A percentile compares a stretch with the other conserved stretches of the same genome.
Evolutionary conservation across 768 basidiomycete genomes (phyloP).

Genomic region (Mrakia blollopis): DNA sequence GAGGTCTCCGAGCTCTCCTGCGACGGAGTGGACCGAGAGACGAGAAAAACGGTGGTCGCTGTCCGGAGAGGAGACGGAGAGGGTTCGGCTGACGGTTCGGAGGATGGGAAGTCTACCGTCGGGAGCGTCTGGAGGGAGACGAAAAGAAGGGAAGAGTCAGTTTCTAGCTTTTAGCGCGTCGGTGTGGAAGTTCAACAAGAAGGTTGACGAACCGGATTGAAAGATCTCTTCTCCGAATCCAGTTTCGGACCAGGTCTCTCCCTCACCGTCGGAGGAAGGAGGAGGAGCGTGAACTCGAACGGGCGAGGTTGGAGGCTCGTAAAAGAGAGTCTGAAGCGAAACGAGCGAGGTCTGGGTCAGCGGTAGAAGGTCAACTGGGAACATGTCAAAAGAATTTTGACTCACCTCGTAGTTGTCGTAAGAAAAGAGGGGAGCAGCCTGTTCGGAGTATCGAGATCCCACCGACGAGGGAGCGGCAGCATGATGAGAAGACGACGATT

Average conservation of each 20-base stretch:
- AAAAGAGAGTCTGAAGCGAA: not conserved
- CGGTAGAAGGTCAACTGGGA: not conserved
- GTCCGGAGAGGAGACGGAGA: not conserved
- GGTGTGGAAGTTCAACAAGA: not conserved
- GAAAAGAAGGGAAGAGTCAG: not conserved
- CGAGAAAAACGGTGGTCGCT: not conserved
- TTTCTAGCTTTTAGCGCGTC: not conserved
- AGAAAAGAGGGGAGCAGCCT: not conserved
- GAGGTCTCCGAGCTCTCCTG: constrained; percentile 1
- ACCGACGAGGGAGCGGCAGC: not conserved
- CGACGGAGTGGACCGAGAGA: not conserved
- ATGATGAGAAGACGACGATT: not conserved
- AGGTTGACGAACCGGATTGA: not conserved
- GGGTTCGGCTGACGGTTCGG: not conserved
- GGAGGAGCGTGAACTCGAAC: not conserved
- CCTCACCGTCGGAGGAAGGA: not conserved
- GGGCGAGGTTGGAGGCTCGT: not conserved
- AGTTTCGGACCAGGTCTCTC: not conserved
- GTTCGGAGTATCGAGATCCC: not conserved
- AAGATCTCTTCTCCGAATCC: constrained; percentile 7
- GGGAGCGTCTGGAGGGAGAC: not conserved
- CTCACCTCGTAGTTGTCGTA: not conserved
- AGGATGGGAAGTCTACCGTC: not conserved
- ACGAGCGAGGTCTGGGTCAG: not conserved
- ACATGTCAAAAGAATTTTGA: not conserved